phyloP scores from a whole-genome alignment of 495 filamentous ascomycete species.

The Penicillium coffeae region DNA sequence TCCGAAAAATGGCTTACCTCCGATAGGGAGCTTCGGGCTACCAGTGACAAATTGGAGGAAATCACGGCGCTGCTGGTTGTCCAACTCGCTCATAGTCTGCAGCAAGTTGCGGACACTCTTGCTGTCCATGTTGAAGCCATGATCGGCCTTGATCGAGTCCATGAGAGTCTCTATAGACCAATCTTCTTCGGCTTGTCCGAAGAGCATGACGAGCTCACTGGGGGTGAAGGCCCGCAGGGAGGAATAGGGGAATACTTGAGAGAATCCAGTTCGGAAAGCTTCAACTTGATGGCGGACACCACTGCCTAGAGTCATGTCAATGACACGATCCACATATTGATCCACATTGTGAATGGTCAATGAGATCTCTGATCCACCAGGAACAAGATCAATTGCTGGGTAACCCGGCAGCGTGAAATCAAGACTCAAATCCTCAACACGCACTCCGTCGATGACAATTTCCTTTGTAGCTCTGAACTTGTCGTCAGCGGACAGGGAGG shows the following conservation, averaged over 20 bases:
- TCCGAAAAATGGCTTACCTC: conserved; percentile 66
- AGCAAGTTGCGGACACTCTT: conserved; percentile 92
- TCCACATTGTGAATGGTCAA: conserved; percentile 90
- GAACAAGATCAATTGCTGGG: conserved; percentile 78
- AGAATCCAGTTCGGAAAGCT: conserved; percentile 88
- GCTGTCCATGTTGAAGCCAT: conserved; percentile 99
- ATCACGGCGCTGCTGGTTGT: conserved; percentile 71
- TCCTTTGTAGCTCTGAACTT: conserved; percentile 65
- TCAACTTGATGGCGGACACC: conserved; percentile 88
- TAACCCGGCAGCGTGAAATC: conserved; percentile 97
- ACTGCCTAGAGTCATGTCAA: conserved; percentile 83
- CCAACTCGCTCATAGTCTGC: conserved; percentile 90
- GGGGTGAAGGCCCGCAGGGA: conserved; percentile 93
- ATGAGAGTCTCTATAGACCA: conserved; percentile 97
- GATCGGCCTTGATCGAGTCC: conserved; percentile 99
- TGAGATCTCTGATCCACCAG: conserved; percentile 63
- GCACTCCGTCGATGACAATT: conserved; percentile 67
- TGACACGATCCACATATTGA: conserved; percentile 80
- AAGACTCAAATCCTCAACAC: conserved; percentile 80
- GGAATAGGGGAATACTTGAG: conserved; percentile 92
- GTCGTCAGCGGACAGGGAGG: conserved; percentile 56
- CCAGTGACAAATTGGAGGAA: conserved; percentile 98
- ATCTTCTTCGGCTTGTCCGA: conserved; percentile 91
- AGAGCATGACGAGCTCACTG: conserved; percentile 92
- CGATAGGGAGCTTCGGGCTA: conserved; percentile 97